Percentiles rank a stretch among this genome's conserved stretches.
Evolutionary conservation across 2,329 filamentous ascomycete species (phyloP).

Genomic region (Neurospora sp.): DNA sequence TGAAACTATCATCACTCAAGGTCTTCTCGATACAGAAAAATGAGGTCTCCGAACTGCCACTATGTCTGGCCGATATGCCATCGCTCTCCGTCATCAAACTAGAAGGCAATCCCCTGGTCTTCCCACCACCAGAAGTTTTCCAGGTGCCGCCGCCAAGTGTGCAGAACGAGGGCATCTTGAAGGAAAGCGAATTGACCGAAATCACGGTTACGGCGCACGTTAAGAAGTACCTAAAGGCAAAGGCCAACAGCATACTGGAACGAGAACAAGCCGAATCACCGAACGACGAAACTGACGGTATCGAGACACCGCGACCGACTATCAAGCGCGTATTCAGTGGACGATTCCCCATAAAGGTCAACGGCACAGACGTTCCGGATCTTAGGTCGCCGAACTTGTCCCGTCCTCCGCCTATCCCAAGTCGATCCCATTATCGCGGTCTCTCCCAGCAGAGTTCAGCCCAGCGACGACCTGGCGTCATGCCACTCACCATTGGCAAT

Average conservation of each 20-base stretch:
- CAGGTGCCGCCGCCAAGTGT: slow-evolving; percentile 47
- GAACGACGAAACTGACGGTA: slow-evolving; percentile 61
- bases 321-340: slow-evolving; percentile 54
- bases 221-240: slow-evolving; percentile 50
- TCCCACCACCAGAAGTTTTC: slow-evolving; percentile 63
- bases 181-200: slow-evolving; percentile 56
- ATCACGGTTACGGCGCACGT: slow-evolving; percentile 51
- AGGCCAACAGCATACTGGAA: slow-evolving; percentile 34
- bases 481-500: slow-evolving; percentile 60
- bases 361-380: slow-evolving; percentile 59
- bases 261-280: slow-evolving; percentile 46
- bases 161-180: slow-evolving; percentile 43
- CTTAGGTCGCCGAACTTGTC: slow-evolving; percentile 57
- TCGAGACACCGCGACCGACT: slow-evolving; percentile 64
- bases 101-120: slow-evolving; percentile 75
- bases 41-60: slow-evolving; percentile 71
- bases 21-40: slow-evolving; percentile 85
- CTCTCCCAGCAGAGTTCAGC: slow-evolving; percentile 58
- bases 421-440: slow-evolving; percentile 70
- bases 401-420: slow-evolving; percentile 68
- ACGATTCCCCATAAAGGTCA: slow-evolving; percentile 62
- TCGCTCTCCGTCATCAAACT: slow-evolving; percentile 85
- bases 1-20: slow-evolving; percentile 73
- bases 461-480: slow-evolving; percentile 61
- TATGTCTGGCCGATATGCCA: slow-evolving; percentile 80